These are phyloP conservation scores for Thelonectria blattea DNA, from an alignment of 2,329 filamentous ascomycete genomes.

Conservation along the genomic window DNA sequence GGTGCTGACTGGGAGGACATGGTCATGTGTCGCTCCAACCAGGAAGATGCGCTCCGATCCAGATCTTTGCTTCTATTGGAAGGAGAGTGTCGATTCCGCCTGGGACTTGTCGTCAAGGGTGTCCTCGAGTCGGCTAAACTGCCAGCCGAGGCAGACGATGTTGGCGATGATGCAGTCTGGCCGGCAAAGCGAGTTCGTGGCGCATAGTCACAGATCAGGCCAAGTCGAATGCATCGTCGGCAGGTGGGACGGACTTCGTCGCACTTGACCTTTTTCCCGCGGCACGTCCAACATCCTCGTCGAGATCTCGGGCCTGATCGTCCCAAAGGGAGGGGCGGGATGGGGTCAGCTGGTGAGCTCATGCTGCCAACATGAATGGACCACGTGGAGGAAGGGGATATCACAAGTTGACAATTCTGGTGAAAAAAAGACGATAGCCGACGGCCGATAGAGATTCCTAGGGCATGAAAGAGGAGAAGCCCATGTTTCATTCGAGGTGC, in stretches of 20 bases:
- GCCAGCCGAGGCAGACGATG: background rate
- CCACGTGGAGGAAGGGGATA: background rate
- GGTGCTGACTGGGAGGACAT: background rate
- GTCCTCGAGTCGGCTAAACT: background rate
- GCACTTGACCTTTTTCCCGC: conserved; percentile 42
- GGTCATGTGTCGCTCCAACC: background rate
- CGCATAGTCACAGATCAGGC: conserved; percentile 38
- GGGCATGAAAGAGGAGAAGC: background rate
- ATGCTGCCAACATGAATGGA: background rate
- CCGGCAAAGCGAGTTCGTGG: conserved; percentile 25
- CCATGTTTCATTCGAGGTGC: background rate
- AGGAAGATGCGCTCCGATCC: background rate
- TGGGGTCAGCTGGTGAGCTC: background rate
- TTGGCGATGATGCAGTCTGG: conserved; percentile 1
- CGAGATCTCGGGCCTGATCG: conserved; percentile 27
- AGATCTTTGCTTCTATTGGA: background rate
- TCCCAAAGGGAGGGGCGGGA: background rate
- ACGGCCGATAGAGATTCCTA: background rate
- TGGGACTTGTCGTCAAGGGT: background rate
- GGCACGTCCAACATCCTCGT: conserved; percentile 39
- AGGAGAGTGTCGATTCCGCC: background rate
- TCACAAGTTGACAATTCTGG: background rate
- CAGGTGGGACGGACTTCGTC: conserved; percentile 39
- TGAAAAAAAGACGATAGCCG: background rate
- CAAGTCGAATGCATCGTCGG: conserved; percentile 35